Evolutionary conservation across 306 rosid genomes (phyloP), one percentile per base, ranked within the genome.

Genomic region (Glycyrrhiza uralensis): DNA sequence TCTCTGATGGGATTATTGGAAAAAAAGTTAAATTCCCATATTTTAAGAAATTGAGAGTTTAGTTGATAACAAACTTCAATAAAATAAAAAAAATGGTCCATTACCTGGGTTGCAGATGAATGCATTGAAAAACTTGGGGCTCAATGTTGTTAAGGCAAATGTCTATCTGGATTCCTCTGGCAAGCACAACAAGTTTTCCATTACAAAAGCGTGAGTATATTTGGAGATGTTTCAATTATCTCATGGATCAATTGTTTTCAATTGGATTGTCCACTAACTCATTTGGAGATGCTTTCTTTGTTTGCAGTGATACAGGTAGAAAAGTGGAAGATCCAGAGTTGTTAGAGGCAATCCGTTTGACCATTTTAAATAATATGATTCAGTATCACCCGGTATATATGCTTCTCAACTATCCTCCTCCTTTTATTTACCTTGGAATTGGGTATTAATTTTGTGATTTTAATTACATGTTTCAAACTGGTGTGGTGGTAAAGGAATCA

Each of bases 61-160:
- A 32, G 39, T 62, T 55, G 59, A 42, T 52, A 1, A 51, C 62
- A 15, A 51, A 14, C 49, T 60, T 69, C 14, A n/a, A 54, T 35
- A 2, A 5, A 13, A 19, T 11, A 0, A 3, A 14, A 12, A 39
- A 20, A 42, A 22, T 52, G 39, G 41, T 9, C 12, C 56, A 65
- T 56, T 54, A 32, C 74, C 44, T 81, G 78, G 64, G 75, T 57
- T 88, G 75, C 90, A 95, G 97, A 95, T 95, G 99, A 89, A 74
- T 75, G 95, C 99, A 4, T 86, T 95, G 32, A 95, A 82, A 76
- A 88, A 86, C 81, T 90, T 95, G 30, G 99, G 99, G 36, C 88
- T 95, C 77, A 95, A 95, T 85, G 99, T 95, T 70, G 96, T 81
- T 45, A 95, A 95, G 91, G 99, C 99, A 39, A 95, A 91, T 58